These are phyloP conservation scores for Polytolypa hystricis DNA, from an alignment of 2,329 filamentous ascomycete genomes.

Conservation along the genomic window DNA sequence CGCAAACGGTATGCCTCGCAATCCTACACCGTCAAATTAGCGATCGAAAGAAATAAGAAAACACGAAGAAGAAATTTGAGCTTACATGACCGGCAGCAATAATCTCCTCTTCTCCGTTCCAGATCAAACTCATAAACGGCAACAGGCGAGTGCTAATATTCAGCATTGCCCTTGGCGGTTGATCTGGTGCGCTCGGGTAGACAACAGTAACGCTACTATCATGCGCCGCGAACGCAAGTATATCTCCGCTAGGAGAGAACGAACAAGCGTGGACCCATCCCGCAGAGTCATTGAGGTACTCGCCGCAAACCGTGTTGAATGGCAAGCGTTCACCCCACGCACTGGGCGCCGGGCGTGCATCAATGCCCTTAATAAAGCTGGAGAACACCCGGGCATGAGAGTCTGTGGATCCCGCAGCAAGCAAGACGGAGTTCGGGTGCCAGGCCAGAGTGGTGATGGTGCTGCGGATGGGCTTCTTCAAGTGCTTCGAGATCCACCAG, in stretches of 20 bases:
- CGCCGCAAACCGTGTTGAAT: conserved; percentile 97
- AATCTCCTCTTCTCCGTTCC: conserved; percentile 85
- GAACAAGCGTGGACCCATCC: conserved; percentile 92
- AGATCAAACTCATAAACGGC: conserved; percentile 85
- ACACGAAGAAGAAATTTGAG: not conserved
- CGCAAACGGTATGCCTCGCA: conserved; percentile 82
- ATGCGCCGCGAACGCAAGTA: conserved; percentile 87
- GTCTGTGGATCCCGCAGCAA: conserved; percentile 93
- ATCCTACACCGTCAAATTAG: conserved; percentile 31
- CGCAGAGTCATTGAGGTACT: conserved; percentile 90
- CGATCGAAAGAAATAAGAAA: not conserved
- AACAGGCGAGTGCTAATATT: conserved; percentile 82
- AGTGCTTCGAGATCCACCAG: conserved; percentile 99
- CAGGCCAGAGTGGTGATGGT: conserved; percentile 91
- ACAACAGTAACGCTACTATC: conserved; percentile 96
- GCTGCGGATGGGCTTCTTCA: conserved; percentile 97
- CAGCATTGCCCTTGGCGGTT: conserved; percentile 80
- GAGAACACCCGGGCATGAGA: conserved; percentile 92
- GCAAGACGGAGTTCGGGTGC: conserved; percentile 94
- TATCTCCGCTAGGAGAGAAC: conserved; percentile 85
- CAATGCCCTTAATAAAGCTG: conserved; percentile 90
- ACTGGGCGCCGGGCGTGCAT: conserved; percentile 70
- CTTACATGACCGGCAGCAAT: conserved; percentile 79
- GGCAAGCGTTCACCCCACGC: conserved; percentile 92
- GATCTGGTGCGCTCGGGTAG: conserved; percentile 82